These are phyloP conservation scores for Heritiera fomes DNA, from an alignment of 345 rosid genomes.

Conservation along the genomic window DNA sequence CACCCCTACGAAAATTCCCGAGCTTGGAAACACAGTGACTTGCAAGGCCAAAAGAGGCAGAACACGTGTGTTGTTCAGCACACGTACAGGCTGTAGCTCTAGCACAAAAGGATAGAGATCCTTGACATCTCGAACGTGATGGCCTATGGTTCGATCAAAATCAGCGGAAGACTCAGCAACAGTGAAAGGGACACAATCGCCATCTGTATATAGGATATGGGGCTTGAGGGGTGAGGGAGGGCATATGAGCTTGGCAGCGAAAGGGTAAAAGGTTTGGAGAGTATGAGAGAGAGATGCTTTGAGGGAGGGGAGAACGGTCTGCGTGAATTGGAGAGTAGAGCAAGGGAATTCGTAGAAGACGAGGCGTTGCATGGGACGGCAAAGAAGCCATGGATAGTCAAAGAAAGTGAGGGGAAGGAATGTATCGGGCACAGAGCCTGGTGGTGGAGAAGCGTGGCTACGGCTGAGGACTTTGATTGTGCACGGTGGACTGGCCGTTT, in stretches of 20 bases:
- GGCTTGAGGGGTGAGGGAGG: constrained; percentile 36
- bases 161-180: constrained; percentile 39
- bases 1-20: constrained; percentile 40
- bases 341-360: no score
- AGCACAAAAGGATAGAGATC: constrained; percentile 34
- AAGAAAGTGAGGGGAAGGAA: no score
- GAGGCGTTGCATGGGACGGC: no score
- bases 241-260: constrained; percentile 29
- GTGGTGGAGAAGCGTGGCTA: no score
- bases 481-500: no score
- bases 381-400: no score
- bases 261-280: constrained; percentile 52
- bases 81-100: constrained; percentile 15
- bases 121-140: constrained; percentile 27
- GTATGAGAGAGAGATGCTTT: constrained; percentile 46
- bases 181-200: constrained; percentile 34
- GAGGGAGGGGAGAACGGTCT: constrained; percentile 38
- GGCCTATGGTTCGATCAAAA: constrained; percentile 22
- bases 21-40: constrained; percentile 37
- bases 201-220: constrained; percentile 32
- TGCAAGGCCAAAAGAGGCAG: constrained; percentile 34
- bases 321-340: constrained; percentile 27
- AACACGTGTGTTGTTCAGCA: neutral
- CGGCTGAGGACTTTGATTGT: no score
- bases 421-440: no score